Percentiles rank a stretch among this genome's conserved stretches.
phyloP scores from a whole-genome alignment of 2,329 filamentous ascomycete genomes.

The Cytospora piceicola region DNA sequence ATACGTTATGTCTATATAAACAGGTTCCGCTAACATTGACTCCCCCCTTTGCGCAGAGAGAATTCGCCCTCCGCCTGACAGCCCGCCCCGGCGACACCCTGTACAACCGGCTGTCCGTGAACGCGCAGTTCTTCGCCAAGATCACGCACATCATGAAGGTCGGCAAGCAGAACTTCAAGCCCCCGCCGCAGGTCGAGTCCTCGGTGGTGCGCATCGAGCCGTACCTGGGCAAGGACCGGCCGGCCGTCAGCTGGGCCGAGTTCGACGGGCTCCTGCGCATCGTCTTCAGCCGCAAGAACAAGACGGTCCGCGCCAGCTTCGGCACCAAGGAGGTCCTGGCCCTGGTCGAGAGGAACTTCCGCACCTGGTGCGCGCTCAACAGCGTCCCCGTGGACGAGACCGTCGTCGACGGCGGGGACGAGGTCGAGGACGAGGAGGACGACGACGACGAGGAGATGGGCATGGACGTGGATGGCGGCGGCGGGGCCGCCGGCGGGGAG shows the following conservation, averaged over 20 bases:
- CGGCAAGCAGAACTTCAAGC: constrained; percentile 94
- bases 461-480: constrained; percentile 44
- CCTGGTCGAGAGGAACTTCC: constrained; percentile 86
- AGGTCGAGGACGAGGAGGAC: constrained; percentile 44
- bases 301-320: constrained; percentile 82
- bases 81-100: constrained; percentile 86
- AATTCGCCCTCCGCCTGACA: constrained; percentile 89
- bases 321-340: constrained; percentile 79
- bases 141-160: constrained; percentile 84
- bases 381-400: constrained; percentile 77
- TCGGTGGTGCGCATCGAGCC: constrained; percentile 89
- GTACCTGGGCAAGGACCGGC: constrained; percentile 75
- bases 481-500: constrained; percentile 46
- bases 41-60: constrained; percentile 76
- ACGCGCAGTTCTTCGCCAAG: constrained; percentile 83
- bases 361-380: constrained; percentile 87
- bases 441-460: constrained; percentile 36
- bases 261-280: constrained; percentile 89
- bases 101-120: constrained; percentile 88
- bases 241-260: constrained; percentile 90
- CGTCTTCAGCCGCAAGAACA: constrained; percentile 85
- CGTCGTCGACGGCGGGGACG: constrained; percentile 50
- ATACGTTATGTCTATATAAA: constrained; percentile 57
- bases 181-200: constrained; percentile 89
- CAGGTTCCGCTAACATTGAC: constrained; percentile 42